Evolutionary conservation across 2,329 filamentous ascomycete genomes (phyloP), one percentile per base, ranked within the genome.

Genomic region (Trichoderma hamatum): DNA sequence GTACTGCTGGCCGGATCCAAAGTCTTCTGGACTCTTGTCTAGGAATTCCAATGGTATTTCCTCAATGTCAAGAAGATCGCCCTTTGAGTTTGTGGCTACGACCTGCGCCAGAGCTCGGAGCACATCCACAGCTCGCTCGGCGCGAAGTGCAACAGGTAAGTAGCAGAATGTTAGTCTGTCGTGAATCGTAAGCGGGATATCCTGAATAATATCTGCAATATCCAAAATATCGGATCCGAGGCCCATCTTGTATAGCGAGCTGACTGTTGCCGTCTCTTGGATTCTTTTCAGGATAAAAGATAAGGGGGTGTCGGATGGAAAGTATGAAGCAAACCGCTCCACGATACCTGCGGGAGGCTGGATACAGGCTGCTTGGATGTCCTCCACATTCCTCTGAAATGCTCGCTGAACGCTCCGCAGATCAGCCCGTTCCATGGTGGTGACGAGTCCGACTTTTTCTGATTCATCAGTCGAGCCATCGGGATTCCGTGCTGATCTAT

Each of bases 201-300:
- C 82, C 75, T 97, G 91, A 70, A 98, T 92, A 3, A 88, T 76
- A 74, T 96, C 91, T 34, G 93, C 90, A 69, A 94, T 84, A 39
- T 84, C 81, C 21, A 95, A 79, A 70, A 87, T 86, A 58, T 90
- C 88, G 64, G 83, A 67, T 4, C 75, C 83, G 10, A 93, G 78
- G 14, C 83, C 80, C 73, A 98, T 81, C 72, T 90, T 88, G 79
- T 93, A 98, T 1, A 86, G 85, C 0, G 84, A 80, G 65, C 90
- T 87, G 11, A 92, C 81, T 32, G 84, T 82, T 2, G 88, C 86
- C 10, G 95, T 84, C 68, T 93, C 90, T 71, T 91, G 84, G 60
- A 98, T 83, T 2, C 92, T 91, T 71, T 90, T 84, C 68, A 98
- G 80, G 70, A 98, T 89, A 75, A 94, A 97, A 72, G 89, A 91